A percentile compares a stretch with the other conserved stretches of the same genome.
Evolutionary conservation across 495 filamentous ascomycete species (phyloP).

Genomic region (Penicillium parvum): DNA sequence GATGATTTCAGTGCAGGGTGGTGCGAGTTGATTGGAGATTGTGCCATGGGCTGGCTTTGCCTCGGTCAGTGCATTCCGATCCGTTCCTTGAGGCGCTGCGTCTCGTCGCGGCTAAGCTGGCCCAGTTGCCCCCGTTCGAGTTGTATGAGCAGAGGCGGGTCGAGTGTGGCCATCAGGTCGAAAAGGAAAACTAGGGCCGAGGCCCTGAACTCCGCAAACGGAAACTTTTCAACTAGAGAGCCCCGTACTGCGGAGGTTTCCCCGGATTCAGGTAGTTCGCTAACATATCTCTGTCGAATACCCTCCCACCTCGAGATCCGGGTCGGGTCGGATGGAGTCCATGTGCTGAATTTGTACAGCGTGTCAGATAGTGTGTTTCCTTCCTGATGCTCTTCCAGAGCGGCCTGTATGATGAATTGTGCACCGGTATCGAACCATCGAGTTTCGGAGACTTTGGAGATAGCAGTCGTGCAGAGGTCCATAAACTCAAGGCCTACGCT

Average conservation of each 20-base stretch:
- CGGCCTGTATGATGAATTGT: constrained; percentile 48
- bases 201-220: constrained; percentile 19
- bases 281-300: constrained; percentile 9
- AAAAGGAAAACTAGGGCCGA: constrained; percentile 27
- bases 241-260: not conserved
- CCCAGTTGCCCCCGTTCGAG: constrained; percentile 41
- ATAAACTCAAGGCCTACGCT: constrained; percentile 46
- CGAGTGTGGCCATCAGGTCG: constrained; percentile 33
- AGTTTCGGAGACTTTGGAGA: constrained; percentile 13
- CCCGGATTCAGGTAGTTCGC: constrained; percentile 7
- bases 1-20: too few relatives aligned
- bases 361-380: constrained; percentile 19
- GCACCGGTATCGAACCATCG: constrained; percentile 43
- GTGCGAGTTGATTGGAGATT: too few relatives aligned
- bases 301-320: constrained; percentile 10
- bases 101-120: constrained; percentile 34
- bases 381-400: constrained; percentile 43
- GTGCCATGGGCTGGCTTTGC: not conserved
- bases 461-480: constrained; percentile 38
- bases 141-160: constrained; percentile 40
- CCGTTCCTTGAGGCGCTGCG: constrained; percentile 25
- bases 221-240: constrained; percentile 4
- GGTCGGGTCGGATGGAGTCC: constrained; percentile 12
- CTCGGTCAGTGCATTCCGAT: constrained; percentile 24
- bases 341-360: constrained; percentile 25